A percentile compares a stretch with the other conserved stretches of the same genome.
phyloP scores from a whole-genome alignment of 495 filamentous ascomycete species.

The Podospora tetraspora region DNA sequence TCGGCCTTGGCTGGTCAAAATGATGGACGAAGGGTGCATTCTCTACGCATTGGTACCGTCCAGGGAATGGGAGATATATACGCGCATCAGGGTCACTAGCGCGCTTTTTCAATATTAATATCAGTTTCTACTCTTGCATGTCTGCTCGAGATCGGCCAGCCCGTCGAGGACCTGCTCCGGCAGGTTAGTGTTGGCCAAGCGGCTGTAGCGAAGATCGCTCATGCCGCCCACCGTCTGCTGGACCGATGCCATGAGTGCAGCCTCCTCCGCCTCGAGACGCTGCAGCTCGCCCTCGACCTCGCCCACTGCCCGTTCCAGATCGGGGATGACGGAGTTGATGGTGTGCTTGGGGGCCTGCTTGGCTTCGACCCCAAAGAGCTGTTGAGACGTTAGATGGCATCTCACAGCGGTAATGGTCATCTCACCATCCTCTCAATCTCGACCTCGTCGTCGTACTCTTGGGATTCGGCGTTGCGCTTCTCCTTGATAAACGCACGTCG shows the following conservation, averaged over 20 bases:
- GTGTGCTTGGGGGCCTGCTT: slow-evolving; percentile 49
- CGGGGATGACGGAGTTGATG: slow-evolving; percentile 57
- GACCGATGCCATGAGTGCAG: slow-evolving; percentile 54
- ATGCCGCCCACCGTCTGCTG: slow-evolving; percentile 60
- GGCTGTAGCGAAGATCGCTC: slow-evolving; percentile 80
- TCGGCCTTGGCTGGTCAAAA: slow-evolving; percentile 2
- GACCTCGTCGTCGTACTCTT: slow-evolving; percentile 58
- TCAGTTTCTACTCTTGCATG: slow-evolving; percentile 49
- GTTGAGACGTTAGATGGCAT: not conserved
- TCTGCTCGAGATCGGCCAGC: slow-evolving; percentile 55
- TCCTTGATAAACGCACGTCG: slow-evolving; percentile 56
- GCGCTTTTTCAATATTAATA: slow-evolving; percentile 9
- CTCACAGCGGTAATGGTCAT: slow-evolving; percentile 1
- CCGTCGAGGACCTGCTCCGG: slow-evolving; percentile 59
- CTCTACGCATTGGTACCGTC: slow-evolving; percentile 10
- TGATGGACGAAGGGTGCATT: slow-evolving; percentile 11
- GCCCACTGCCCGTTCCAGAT: slow-evolving; percentile 60
- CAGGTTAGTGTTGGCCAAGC: slow-evolving; percentile 55
- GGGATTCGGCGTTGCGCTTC: slow-evolving; percentile 47
- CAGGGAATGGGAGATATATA: slow-evolving; percentile 7
- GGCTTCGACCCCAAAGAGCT: slow-evolving; percentile 61
- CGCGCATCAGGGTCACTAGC: slow-evolving; percentile 9
- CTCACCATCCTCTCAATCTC: slow-evolving; percentile 65
- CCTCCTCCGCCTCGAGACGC: slow-evolving; percentile 58
- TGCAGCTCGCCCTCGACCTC: slow-evolving; percentile 63